A percentile compares a stretch with the other conserved stretches of the same genome.
Evolutionary conservation across 1,284 basidiomycete genomes (phyloP).

Genomic region (Fomitopsis palustris): DNA sequence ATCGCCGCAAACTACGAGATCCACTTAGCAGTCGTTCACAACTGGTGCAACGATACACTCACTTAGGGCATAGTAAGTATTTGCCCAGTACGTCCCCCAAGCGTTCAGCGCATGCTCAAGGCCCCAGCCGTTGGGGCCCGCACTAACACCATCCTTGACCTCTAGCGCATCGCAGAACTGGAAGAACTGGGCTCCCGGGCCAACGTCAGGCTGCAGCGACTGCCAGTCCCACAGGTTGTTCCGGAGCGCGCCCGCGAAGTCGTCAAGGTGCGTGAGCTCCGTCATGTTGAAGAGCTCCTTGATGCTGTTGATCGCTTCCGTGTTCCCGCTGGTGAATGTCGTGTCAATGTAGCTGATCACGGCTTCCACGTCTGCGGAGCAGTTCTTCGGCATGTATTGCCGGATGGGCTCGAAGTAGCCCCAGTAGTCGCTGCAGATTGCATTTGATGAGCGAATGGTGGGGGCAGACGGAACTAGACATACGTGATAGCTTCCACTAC

Average conservation of each 20-base stretch:
- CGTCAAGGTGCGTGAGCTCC: conserved; percentile 56
- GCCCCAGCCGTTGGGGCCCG: conserved; percentile 58
- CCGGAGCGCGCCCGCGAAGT: conserved; percentile 60
- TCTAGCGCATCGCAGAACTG: conserved; percentile 73
- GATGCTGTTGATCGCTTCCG: conserved; percentile 43
- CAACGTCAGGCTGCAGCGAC: conserved; percentile 42
- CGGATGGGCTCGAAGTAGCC: conserved; percentile 69
- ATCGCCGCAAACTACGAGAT: conserved; percentile 39
- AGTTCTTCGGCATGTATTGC: conserved; percentile 68
- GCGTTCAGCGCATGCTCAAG: conserved; percentile 56
- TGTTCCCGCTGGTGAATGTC: conserved; percentile 44
- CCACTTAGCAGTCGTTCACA: neutral
- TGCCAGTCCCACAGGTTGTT: conserved; percentile 59
- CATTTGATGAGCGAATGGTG: neutral
- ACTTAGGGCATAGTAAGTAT: conserved; percentile 40
- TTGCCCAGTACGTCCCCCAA: conserved; percentile 58
- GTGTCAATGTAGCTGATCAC: conserved; percentile 61
- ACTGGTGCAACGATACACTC: conserved; percentile 18
- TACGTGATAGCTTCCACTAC: conserved; percentile 68
- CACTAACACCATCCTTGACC: conserved; percentile 56
- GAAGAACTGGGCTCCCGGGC: conserved; percentile 45
- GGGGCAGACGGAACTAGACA: conserved; percentile 13
- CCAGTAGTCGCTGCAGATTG: conserved; percentile 47
- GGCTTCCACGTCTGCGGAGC: conserved; percentile 67
- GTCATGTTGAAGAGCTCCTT: conserved; percentile 59